These are phyloP conservation scores for Leishmania major DNA, from an alignment of 208 protist genomes.

Conservation along the genomic window DNA sequence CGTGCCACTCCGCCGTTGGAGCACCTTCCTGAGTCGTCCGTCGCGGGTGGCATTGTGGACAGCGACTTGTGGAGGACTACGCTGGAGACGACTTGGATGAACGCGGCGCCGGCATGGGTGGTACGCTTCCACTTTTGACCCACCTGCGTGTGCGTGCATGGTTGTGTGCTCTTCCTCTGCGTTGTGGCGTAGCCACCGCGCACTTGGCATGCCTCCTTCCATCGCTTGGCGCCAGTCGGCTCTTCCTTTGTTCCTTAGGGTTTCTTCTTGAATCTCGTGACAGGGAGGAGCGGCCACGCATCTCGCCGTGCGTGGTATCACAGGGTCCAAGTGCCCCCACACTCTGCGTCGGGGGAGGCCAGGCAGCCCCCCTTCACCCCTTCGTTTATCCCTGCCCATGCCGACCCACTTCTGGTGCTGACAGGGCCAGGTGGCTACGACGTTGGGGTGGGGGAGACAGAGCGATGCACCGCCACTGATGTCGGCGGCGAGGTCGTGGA, in stretches of 20 bases:
- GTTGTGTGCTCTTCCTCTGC: not conserved
- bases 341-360: too few species aligned
- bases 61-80: slow-evolving; percentile 30
- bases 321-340: too few species aligned
- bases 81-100: slow-evolving; percentile 75
- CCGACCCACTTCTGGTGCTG: too few species aligned
- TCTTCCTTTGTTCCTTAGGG: not conserved
- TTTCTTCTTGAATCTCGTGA: not conserved
- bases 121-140: slow-evolving; percentile 48
- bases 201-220: not conserved
- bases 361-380: too few species aligned
- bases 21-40: slow-evolving; percentile 1
- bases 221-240: not conserved
- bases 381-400: too few species aligned
- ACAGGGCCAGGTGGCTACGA: too few species aligned
- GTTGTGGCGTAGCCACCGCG: not conserved
- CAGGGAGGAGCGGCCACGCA: too few species aligned
- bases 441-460: too few species aligned
- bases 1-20: slow-evolving; percentile 6
- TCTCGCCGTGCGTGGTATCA: too few species aligned
- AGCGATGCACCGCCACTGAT: too few species aligned
- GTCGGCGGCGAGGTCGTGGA: too few species aligned
- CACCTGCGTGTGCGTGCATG: not conserved
- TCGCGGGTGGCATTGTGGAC: slow-evolving; percentile 14
- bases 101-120: slow-evolving; percentile 63